phyloP scores from a whole-genome alignment of 768 basidiomycete genomes.

The Mrakia hoshinonis region DNA sequence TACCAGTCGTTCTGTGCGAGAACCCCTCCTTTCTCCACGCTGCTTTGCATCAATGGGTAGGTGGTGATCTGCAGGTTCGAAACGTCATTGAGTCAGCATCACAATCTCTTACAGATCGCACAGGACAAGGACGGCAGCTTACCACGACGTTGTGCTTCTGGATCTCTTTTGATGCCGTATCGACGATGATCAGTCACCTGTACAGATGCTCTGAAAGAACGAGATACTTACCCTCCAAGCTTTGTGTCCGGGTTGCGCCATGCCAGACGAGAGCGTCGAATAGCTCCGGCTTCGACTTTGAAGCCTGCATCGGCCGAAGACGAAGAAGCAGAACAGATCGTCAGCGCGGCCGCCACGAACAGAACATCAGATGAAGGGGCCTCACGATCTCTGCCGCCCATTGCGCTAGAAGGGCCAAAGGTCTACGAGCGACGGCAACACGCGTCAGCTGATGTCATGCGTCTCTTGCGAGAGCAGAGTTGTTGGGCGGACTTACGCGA shows the following conservation, averaged over 20 bases:
- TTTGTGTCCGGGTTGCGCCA: too few relatives aligned
- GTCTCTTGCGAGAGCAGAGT: neutral
- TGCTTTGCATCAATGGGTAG: conserved; percentile 14
- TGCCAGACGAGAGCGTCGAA: too few relatives aligned
- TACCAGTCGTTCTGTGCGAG: too few relatives aligned
- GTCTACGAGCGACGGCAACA: neutral
- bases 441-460: neutral
- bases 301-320: too few relatives aligned
- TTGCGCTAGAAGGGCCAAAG: conserved; percentile 56
- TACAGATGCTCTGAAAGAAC: too few relatives aligned
- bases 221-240: too few relatives aligned
- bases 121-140: conserved; percentile 40
- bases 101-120: too few relatives aligned
- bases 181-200: too few relatives aligned
- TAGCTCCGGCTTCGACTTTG: too few relatives aligned
- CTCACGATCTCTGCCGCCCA: conserved; percentile 61
- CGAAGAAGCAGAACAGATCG: neutral
- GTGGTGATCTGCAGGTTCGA: conserved; percentile 35
- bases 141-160: conserved; percentile 53
- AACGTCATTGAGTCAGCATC: conserved; percentile 45
- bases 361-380: neutral
- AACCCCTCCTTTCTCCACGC: too few relatives aligned
- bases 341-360: neutral
- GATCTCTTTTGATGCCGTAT: too few relatives aligned
- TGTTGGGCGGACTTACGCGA: conserved; percentile 46